A percentile compares a stretch with the other conserved stretches of the same genome.
These are phyloP conservation scores for Boletus edulis DNA, from an alignment of 768 basidiomycete genomes.

Conservation along the genomic window DNA sequence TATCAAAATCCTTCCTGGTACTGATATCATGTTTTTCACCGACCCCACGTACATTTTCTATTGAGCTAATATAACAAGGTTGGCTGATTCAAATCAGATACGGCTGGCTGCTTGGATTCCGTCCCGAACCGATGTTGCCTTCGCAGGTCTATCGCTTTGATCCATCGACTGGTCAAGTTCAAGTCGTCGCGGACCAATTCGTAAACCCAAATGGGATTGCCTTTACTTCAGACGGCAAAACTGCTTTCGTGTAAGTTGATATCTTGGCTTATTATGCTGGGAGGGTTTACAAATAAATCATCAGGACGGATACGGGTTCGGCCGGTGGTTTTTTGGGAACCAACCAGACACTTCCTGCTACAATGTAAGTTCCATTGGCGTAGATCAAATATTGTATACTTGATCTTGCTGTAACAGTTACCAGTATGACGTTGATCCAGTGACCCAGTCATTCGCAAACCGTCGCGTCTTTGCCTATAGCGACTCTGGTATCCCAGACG, in stretches of 20 bases:
- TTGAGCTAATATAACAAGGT: neutral
- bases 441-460: conserved; percentile 51
- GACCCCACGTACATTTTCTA: conserved; percentile 53
- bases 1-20: conserved; percentile 66
- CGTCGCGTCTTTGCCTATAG: conserved; percentile 65
- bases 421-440: conserved; percentile 60
- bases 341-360: conserved; percentile 62
- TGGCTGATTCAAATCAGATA: conserved; percentile 40
- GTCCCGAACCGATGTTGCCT: conserved; percentile 62
- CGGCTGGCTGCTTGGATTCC: conserved; percentile 64
- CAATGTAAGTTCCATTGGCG: too few species aligned
- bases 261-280: too few species aligned
- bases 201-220: conserved; percentile 73
- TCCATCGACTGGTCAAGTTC: conserved; percentile 59
- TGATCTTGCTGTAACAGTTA: conserved; percentile 45
- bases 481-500: conserved; percentile 67
- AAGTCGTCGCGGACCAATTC: conserved; percentile 78
- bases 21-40: conserved; percentile 73
- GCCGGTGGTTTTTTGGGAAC: conserved; percentile 44
- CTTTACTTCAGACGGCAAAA: conserved; percentile 60
- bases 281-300: conserved; percentile 17
- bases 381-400: too few species aligned
- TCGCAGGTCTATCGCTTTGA: conserved; percentile 78
- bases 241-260: conserved; percentile 64
- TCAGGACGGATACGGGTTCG: conserved; percentile 31